Conservation (phyloP, 352 stramenopile genomes). For the Pythium chondricola region DNA sequence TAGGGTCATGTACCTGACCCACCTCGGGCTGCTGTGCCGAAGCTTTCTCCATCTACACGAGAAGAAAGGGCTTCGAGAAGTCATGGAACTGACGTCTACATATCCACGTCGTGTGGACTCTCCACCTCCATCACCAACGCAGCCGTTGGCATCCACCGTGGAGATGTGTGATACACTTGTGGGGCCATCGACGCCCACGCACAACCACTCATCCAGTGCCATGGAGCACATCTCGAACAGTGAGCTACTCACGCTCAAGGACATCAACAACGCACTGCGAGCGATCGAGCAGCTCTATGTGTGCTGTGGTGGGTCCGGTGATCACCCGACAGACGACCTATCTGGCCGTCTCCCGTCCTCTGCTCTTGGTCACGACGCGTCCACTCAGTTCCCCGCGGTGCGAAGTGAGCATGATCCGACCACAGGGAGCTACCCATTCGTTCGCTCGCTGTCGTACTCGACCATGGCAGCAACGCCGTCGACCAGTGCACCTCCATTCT, state of each 20-base stretch:
- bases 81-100: constrained; percentile 25
- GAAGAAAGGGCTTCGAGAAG: constrained; percentile 25
- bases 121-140: background rate
- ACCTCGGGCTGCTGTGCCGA: constrained; percentile 30
- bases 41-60: constrained; percentile 44
- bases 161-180: background rate
- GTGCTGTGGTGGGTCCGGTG: constrained; percentile 9
- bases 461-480: constrained; percentile 27
- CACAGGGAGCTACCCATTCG: constrained; percentile 9
- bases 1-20: constrained; percentile 31
- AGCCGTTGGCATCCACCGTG: background rate
- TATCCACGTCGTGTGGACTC: constrained; percentile 3
- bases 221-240: constrained; percentile 32
- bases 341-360: background rate
- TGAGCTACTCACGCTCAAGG: constrained; percentile 29
- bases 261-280: constrained; percentile 29
- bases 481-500: constrained; percentile 12
- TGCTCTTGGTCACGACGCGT: background rate
- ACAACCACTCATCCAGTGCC: background rate
- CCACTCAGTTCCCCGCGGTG: constrained; percentile 29
- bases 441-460: constrained; percentile 34
- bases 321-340: background rate
- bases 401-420: background rate
- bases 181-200: background rate
- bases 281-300: constrained; percentile 36